Conservation (phyloP, 441 rosid species). For the Pelargonium fulgidum region DNA sequence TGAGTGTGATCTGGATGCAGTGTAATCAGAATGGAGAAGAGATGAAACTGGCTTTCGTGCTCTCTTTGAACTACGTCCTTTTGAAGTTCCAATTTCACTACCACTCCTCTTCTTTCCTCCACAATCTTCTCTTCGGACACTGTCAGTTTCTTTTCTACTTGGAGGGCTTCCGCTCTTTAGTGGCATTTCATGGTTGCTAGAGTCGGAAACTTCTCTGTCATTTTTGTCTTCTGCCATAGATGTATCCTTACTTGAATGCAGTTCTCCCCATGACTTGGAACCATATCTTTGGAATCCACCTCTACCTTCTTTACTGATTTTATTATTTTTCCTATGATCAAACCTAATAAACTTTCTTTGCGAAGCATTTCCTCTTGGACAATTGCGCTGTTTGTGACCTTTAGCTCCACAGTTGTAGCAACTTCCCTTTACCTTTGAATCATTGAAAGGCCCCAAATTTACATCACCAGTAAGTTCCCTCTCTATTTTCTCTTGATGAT, state of each 20-base stretch:
- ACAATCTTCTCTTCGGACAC: slow-evolving; percentile 18
- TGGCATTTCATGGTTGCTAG: slow-evolving; percentile 18
- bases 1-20: slow-evolving; percentile 25
- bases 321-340: slow-evolving; percentile 20
- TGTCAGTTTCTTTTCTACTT: slow-evolving; percentile 19
- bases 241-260: slow-evolving; percentile 19
- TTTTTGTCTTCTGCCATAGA: slow-evolving; percentile 13
- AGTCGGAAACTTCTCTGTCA: slow-evolving; percentile 21
- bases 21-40: slow-evolving; percentile 21
- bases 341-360: slow-evolving; percentile 21
- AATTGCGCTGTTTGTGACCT: slow-evolving; percentile 38
- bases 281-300: slow-evolving; percentile 22
- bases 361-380: slow-evolving; percentile 23
- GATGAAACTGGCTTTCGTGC: slow-evolving; percentile 27
- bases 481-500: slow-evolving; percentile 16
- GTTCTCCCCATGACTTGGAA: slow-evolving; percentile 19
- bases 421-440: slow-evolving; percentile 18
- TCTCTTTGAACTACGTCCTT: slow-evolving; percentile 26
- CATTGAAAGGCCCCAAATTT: slow-evolving; percentile 16
- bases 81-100: slow-evolving; percentile 23
- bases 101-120: slow-evolving; percentile 26
- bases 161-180: slow-evolving; percentile 22
- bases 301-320: slow-evolving; percentile 19
- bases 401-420: slow-evolving; percentile 35
- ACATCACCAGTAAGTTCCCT: slow-evolving; percentile 16